Conservation (phyloP, 139 green algal genomes). For the Raphidocelis subcapitata region DNA sequence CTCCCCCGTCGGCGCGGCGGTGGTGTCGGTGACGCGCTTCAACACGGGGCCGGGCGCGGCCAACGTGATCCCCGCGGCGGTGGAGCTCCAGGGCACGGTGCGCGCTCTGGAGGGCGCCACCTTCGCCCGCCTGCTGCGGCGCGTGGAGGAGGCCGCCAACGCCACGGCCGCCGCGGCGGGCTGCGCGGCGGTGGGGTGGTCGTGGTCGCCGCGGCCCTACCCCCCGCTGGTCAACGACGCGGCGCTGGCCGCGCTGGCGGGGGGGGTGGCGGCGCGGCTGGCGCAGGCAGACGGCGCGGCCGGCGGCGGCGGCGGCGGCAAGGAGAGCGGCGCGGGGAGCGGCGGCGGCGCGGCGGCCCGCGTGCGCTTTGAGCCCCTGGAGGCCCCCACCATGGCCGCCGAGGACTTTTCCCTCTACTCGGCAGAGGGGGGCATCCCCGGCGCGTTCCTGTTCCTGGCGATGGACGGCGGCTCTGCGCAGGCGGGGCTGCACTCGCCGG, state of each 20-base stretch:
- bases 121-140: conserved; percentile 34
- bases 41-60: conserved; percentile 58
- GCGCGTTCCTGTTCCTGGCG: too few species aligned
- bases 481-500: too few species aligned
- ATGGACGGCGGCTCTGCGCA: too few species aligned
- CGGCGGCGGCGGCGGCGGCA: not conserved
- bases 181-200: too few species aligned
- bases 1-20: conserved; percentile 73
- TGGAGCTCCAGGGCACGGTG: conserved; percentile 72
- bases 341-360: too few species aligned
- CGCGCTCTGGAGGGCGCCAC: conserved; percentile 47
- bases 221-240: conserved; percentile 81
- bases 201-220: conserved; percentile 36
- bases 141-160: too few species aligned
- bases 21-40: conserved; percentile 80
- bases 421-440: too few species aligned
- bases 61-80: conserved; percentile 85
- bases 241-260: conserved; percentile 46
- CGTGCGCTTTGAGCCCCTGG: too few species aligned
- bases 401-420: too few species aligned
- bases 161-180: too few species aligned
- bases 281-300: conserved; percentile 17
- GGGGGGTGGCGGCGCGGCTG: conserved; percentile 41
- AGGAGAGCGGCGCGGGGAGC: too few species aligned
- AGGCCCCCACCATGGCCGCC: too few species aligned